Percentiles rank a stretch among this genome's conserved stretches.
These are phyloP conservation scores for Lepidium africanum DNA, from an alignment of 345 rosid genomes.

Conservation along the genomic window DNA sequence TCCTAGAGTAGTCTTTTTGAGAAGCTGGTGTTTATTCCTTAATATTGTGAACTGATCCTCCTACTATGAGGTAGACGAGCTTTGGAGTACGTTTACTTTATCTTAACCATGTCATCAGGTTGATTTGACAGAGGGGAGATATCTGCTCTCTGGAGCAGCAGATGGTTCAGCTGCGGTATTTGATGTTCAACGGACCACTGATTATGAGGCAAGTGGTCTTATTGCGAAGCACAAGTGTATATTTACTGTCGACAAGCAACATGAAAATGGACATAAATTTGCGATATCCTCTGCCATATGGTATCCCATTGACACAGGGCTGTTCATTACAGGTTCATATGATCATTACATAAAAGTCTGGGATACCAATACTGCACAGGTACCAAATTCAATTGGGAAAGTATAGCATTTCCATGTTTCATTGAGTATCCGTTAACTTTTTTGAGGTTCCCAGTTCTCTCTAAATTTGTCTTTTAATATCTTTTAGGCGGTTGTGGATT, in stretches of 20 bases:
- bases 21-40: not conserved
- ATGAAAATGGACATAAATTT: conserved; percentile 60
- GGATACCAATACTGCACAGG: conserved; percentile 92
- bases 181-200: conserved; percentile 59
- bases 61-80: not conserved
- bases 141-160: conserved; percentile 72
- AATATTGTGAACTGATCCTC: not conserved
- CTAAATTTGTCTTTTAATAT: not conserved
- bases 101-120: conserved; percentile 41
- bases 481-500: conserved; percentile 62
- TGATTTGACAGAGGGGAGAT: conserved; percentile 87
- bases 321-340: conserved; percentile 78
- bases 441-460: not conserved
- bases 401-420: not conserved
- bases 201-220: conserved; percentile 55
- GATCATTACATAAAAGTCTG: conserved; percentile 81
- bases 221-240: conserved; percentile 70
- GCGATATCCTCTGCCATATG: conserved; percentile 80
- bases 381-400: not conserved
- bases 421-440: not conserved
- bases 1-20: not conserved
- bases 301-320: conserved; percentile 95
- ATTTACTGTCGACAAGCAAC: conserved; percentile 70
- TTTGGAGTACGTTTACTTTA: not conserved
- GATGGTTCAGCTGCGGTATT: conserved; percentile 83